Conservation (phyloP, 140 eudicot genomes). For the Erigeron philadelphicus region DNA sequence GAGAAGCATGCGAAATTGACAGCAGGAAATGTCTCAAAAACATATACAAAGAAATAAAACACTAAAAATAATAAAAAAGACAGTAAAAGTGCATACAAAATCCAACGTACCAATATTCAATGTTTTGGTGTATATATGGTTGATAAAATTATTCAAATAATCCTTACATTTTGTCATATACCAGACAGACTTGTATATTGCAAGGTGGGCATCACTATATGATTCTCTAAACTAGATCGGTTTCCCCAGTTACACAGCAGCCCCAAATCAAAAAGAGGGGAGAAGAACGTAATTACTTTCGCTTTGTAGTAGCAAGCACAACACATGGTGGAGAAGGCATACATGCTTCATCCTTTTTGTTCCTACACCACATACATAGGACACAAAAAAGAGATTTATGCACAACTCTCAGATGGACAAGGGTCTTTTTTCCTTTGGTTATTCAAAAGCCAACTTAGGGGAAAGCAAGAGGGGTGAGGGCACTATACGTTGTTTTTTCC, state of each 20-base stretch:
- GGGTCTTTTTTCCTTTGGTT: constrained; percentile 32
- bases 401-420: constrained; percentile 11
- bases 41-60: too few relatives aligned
- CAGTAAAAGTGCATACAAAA: not conserved
- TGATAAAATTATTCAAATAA: constrained; percentile 26
- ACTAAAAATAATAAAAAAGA: constrained; percentile 2
- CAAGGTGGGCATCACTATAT: constrained; percentile 8
- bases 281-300: constrained; percentile 24
- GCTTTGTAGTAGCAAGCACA: constrained; percentile 24
- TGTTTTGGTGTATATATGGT: constrained; percentile 29
- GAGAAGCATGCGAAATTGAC: not conserved
- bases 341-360: constrained; percentile 19
- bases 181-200: constrained; percentile 6
- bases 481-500: constrained; percentile 32
- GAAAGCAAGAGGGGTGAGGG: constrained; percentile 10
- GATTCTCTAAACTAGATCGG: constrained; percentile 28
- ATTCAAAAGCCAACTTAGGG: constrained; percentile 30
- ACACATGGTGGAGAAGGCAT: constrained; percentile 25
- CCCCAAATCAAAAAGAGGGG: constrained; percentile 42
- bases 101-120: constrained; percentile 17
- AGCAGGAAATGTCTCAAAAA: not conserved
- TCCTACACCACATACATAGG: constrained; percentile 34
- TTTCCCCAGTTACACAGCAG: constrained; percentile 36
- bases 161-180: constrained; percentile 22
- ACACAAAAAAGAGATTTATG: constrained; percentile 28